These are phyloP conservation scores for Lipomyces orientalis DNA, from an alignment of 805 yeast genomes.

Conservation along the genomic window DNA sequence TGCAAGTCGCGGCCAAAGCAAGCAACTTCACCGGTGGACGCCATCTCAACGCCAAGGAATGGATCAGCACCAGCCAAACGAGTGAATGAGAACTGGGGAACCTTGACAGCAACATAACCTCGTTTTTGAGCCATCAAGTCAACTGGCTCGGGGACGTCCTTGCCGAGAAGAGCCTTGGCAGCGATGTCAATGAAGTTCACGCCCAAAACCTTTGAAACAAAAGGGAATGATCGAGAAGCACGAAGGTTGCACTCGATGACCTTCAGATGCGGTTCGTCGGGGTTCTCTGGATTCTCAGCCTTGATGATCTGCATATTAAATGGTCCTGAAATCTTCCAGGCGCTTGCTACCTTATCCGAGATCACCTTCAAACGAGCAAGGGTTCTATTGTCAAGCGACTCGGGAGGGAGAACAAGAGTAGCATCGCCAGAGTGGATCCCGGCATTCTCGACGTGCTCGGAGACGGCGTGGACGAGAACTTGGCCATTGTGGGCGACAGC, in stretches of 20 bases:
- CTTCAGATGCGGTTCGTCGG: slow-evolving; percentile 70
- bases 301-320: slow-evolving; percentile 97
- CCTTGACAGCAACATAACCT: slow-evolving; percentile 92
- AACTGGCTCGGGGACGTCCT: slow-evolving; percentile 72
- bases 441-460: slow-evolving; percentile 98
- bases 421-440: slow-evolving; percentile 99
- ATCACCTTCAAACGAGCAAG: slow-evolving; percentile 80
- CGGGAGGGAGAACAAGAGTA: slow-evolving; percentile 92
- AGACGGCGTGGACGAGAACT: slow-evolving; percentile 90
- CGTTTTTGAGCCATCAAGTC: slow-evolving; percentile 76
- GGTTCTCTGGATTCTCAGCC: slow-evolving; percentile 65
- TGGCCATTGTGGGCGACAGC: slow-evolving; percentile 91
- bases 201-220: slow-evolving; percentile 96
- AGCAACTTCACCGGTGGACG: slow-evolving; percentile 99
- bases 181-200: slow-evolving; percentile 94
- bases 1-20: slow-evolving; percentile 84
- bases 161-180: slow-evolving; percentile 79
- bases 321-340: slow-evolving; percentile 97
- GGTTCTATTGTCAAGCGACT: slow-evolving; percentile 66
- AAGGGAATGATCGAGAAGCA: slow-evolving; percentile 99
- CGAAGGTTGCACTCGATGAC: slow-evolving; percentile 98
- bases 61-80: slow-evolving; percentile 99
- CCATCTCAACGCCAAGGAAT: slow-evolving; percentile 98
- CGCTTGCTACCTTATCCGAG: slow-evolving; percentile 90
- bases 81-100: slow-evolving; percentile 98